A percentile compares a stretch with the other conserved stretches of the same genome.
Conservation (phyloP, 78 protist species). For the Monocercomonoides exilis region DNA sequence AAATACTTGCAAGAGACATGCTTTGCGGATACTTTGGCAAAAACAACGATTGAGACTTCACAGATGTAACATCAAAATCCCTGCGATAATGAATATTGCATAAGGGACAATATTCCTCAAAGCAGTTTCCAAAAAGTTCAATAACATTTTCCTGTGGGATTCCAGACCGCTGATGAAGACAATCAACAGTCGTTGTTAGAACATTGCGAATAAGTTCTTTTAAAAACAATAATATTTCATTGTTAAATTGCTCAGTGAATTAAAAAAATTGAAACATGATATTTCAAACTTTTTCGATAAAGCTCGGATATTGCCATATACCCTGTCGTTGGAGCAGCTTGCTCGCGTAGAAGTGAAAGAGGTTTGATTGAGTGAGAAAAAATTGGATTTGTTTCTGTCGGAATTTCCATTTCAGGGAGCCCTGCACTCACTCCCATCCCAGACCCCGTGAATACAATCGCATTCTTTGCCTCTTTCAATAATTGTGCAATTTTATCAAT, state of each 20-base stretch:
- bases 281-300: neutral
- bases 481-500: neutral
- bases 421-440: neutral
- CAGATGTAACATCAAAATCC: neutral
- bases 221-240: no score
- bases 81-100: neutral
- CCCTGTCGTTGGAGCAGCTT: neutral
- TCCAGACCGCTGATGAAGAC: conserved; percentile 1
- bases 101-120: neutral
- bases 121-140: conserved; percentile 1
- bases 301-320: neutral
- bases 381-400: neutral
- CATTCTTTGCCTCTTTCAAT: neutral
- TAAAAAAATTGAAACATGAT: no score
- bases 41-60: neutral
- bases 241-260: no score
- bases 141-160: neutral
- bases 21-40: neutral
- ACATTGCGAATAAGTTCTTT: neutral
- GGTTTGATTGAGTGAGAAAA: neutral
- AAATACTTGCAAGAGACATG: no score
- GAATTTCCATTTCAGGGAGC: neutral
- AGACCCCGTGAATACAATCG: neutral
- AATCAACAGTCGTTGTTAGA: neutral
- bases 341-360: neutral